Conservation (phyloP, 768 basidiomycete species). For the Amanita rubescens region DNA sequence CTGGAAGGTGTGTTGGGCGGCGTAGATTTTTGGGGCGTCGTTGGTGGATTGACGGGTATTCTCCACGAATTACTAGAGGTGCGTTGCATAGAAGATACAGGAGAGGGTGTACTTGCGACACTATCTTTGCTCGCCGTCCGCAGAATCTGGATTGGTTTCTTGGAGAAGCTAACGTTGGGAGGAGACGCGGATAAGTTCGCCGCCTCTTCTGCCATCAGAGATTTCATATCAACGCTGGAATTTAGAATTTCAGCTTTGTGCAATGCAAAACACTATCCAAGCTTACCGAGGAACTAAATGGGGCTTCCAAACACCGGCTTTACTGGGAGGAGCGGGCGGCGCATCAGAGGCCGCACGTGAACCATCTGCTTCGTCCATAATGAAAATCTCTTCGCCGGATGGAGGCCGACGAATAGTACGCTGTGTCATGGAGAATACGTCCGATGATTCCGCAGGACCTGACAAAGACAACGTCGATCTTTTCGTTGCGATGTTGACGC, state of each 20-base stretch:
- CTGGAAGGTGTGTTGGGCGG: background rate
- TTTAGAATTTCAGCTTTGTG: background rate
- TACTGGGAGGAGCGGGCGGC: background rate
- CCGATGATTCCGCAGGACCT: slow-evolving; percentile 11
- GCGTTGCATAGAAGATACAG: background rate
- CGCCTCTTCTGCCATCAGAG: slow-evolving; percentile 78
- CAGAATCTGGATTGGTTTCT: background rate
- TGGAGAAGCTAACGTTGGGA: background rate
- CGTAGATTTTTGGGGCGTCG: background rate
- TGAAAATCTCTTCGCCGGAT: slow-evolving; percentile 66
- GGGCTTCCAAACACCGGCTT: slow-evolving; percentile 40
- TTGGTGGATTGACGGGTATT: background rate
- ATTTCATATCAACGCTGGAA: slow-evolving; percentile 71
- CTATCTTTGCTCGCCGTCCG: background rate
- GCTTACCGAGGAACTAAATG: slow-evolving; percentile 44
- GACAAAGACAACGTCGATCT: slow-evolving; percentile 14
- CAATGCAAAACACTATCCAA: slow-evolving; percentile 5
- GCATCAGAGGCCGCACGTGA: slow-evolving; percentile 11
- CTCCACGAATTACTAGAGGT: background rate
- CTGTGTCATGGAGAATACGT: slow-evolving; percentile 16
- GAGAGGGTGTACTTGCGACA: background rate
- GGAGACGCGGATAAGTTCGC: slow-evolving; percentile 11
- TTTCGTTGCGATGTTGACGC: background rate
- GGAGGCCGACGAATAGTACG: slow-evolving; percentile 21
- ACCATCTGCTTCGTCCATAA: slow-evolving; percentile 72